Evolutionary conservation across 1,284 basidiomycete genomes (phyloP).

Genomic region (Ceratobasidium sp.): DNA sequence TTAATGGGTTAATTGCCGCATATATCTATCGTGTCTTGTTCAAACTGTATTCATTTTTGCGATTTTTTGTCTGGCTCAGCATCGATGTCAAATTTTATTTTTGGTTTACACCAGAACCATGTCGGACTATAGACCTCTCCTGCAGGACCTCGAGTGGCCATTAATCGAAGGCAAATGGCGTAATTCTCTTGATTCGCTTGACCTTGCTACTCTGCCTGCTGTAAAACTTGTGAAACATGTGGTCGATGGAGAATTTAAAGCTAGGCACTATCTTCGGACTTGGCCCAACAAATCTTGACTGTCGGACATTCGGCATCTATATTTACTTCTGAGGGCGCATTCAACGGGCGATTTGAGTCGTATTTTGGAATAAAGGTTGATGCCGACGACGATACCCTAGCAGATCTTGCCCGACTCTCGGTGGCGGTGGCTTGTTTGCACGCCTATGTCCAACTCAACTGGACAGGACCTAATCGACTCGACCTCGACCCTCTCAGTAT

Average conservation of each 20-base stretch:
- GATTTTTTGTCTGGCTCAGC: slow-evolving; percentile 11
- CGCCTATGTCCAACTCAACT: slow-evolving; percentile 94
- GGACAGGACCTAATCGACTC: slow-evolving; percentile 96
- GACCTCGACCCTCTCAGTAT: slow-evolving; percentile 71
- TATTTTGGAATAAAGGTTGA: slow-evolving; percentile 27
- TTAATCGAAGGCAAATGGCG: slow-evolving; percentile 51
- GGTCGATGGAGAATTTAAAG: slow-evolving; percentile 60
- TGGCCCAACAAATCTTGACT: slow-evolving; percentile 55
- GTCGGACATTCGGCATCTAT: slow-evolving; percentile 8
- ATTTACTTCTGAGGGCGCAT: slow-evolving; percentile 6
- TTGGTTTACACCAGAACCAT: not conserved
- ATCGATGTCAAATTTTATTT: slow-evolving; percentile 25
- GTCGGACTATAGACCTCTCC: slow-evolving; percentile 4
- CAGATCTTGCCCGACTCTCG: slow-evolving; percentile 72
- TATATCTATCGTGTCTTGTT: slow-evolving; percentile 23
- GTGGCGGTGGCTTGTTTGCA: slow-evolving; percentile 87
- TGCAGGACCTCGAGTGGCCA: slow-evolving; percentile 49
- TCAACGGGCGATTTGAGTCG: slow-evolving; percentile 38
- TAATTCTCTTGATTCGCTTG: slow-evolving; percentile 10
- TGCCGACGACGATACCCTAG: slow-evolving; percentile 51
- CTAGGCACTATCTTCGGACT: slow-evolving; percentile 68
- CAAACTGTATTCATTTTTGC: slow-evolving; percentile 16
- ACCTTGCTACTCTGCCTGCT: slow-evolving; percentile 42
- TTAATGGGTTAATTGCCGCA: slow-evolving; percentile 21
- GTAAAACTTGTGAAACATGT: slow-evolving; percentile 56